Percentiles rank a stretch among this genome's conserved stretches.
These are phyloP conservation scores for Mycena olivaceomarginata DNA, from an alignment of 768 basidiomycete species.

Conservation along the genomic window DNA sequence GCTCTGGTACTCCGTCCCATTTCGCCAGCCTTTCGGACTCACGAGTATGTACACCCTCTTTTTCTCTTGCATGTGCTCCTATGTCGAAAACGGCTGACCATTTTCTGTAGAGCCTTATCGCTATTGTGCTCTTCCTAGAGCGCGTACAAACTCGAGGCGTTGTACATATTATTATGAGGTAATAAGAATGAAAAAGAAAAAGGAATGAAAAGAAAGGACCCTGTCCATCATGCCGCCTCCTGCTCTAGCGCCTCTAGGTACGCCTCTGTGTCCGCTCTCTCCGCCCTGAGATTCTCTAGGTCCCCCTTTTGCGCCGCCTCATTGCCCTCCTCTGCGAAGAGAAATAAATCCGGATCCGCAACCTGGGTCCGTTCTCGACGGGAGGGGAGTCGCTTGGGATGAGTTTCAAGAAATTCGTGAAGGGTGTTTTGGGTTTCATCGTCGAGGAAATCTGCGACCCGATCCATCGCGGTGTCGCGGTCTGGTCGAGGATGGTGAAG, in stretches of 20 bases:
- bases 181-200: background rate
- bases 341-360: constrained; percentile 1
- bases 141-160: no score
- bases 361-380: background rate
- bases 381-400: constrained; percentile 5
- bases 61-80: no score
- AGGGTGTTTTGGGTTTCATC: background rate
- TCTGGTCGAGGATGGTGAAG: constrained; percentile 19
- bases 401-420: background rate
- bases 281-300: background rate
- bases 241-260: constrained; percentile 9
- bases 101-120: no score
- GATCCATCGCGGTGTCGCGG: constrained; percentile 21
- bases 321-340: background rate
- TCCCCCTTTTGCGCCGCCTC: background rate
- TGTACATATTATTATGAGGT: background rate
- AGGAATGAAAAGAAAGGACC: background rate
- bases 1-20: no score
- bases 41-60: no score
- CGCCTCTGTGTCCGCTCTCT: background rate
- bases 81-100: no score
- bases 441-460: background rate
- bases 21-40: no score
- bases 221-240: constrained; percentile 2
- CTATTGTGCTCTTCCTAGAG: no score